These are phyloP conservation scores for Fusarium coffeatum DNA, from an alignment of 2,329 filamentous ascomycete genomes.

Conservation along the genomic window DNA sequence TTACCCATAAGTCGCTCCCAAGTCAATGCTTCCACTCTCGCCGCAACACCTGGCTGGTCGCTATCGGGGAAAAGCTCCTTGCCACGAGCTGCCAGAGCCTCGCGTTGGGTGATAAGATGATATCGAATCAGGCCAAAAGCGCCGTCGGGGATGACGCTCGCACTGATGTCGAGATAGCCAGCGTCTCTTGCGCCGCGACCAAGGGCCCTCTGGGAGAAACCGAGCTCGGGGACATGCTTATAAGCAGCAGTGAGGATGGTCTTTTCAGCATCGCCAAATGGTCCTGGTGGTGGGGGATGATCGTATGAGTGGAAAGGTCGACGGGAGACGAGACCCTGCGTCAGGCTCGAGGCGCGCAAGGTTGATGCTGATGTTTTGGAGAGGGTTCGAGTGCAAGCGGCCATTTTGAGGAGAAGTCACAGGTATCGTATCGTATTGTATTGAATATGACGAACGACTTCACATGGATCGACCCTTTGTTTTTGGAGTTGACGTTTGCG, in stretches of 20 bases:
- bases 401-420: slow-evolving; percentile 23
- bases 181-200: slow-evolving; percentile 83
- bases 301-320: slow-evolving; percentile 78
- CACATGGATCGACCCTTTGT: slow-evolving; percentile 13
- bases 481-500: slow-evolving; percentile 33
- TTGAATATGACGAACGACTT: slow-evolving; percentile 4
- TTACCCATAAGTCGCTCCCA: slow-evolving; percentile 85
- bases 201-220: slow-evolving; percentile 82
- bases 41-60: slow-evolving; percentile 61
- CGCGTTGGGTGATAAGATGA: slow-evolving; percentile 76
- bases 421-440: neutral
- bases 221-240: slow-evolving; percentile 79
- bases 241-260: slow-evolving; percentile 86
- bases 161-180: slow-evolving; percentile 87
- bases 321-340: slow-evolving; percentile 17
- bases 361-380: slow-evolving; percentile 29
- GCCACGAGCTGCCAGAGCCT: slow-evolving; percentile 63
- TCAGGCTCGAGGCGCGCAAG: slow-evolving; percentile 27
- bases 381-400: slow-evolving; percentile 26
- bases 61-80: slow-evolving; percentile 55
- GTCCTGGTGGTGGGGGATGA: slow-evolving; percentile 66
- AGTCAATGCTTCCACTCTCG: slow-evolving; percentile 76
- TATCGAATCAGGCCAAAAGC: slow-evolving; percentile 85
- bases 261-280: slow-evolving; percentile 76
- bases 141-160: slow-evolving; percentile 82